Evolutionary conservation across 31 red algal genomes (phyloP), one percentile per base, ranked within the genome.

Genomic region (Porphyra umbilicalis): DNA sequence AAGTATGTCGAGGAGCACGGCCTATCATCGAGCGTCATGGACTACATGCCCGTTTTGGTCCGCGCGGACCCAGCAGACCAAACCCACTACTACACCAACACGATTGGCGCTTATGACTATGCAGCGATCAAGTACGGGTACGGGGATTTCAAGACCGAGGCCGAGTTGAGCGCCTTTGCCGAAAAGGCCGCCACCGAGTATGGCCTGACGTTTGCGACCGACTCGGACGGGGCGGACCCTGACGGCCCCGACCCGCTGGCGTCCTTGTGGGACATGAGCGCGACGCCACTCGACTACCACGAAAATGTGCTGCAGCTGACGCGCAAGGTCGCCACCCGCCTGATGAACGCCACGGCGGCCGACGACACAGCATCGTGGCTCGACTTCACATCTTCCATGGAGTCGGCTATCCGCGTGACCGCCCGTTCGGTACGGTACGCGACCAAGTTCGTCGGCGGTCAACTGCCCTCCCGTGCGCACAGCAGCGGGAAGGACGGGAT

Each of bases 111-210:
- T 6, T 87, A 87, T 34, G 85, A 87, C 38, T 30, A 82, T 38
- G 31, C 42, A 6, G 85, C 85, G 6, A 87, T 87, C 11, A 80
- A 79, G 11, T 87, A 82, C 35, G 85, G 85, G 20, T 87, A 87
- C 32, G 80, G 33, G 6, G 75, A 79, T 33, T 71, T 71, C 57
- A 71, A 71, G 57, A 71, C 40, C 11, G 81, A 33, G 18, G 39
- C 36, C 29, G 36, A 75, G 46, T 33, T 39, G 18, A 33, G 30
- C 25, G 20, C 46, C 7, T 32, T 83, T 31, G 81, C 81, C 29
- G 31, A 83, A 32, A 42, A 29, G 34, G 81, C 81, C 2, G 81
- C 68, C 39, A 33, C 33, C 40, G 42, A 36, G 33, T 71, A 71
- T 7, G 81, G 81, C 34, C 81, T 83, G n/a, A 39, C 44, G 33